These are phyloP conservation scores for Taphrina pruni DNA, from an alignment of 1,139 yeast genomes.

Conservation along the genomic window DNA sequence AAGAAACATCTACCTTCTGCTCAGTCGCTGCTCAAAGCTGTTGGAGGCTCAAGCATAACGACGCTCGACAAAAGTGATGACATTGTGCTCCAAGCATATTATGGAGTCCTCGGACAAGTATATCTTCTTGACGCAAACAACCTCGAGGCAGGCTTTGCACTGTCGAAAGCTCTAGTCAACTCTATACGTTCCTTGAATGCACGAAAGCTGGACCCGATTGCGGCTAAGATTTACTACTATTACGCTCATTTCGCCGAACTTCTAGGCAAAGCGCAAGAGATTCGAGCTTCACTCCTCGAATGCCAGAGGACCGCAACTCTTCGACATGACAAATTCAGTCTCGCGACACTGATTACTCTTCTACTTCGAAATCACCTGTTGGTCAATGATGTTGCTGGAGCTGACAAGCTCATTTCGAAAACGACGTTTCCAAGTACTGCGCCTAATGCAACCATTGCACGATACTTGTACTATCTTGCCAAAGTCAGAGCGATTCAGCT, in stretches of 20 bases:
- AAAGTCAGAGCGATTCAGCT: slow-evolving; percentile 89
- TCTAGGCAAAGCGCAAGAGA: slow-evolving; percentile 60
- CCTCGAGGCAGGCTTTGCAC: slow-evolving; percentile 50
- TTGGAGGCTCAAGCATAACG: slow-evolving; percentile 55
- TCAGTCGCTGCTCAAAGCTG: slow-evolving; percentile 50
- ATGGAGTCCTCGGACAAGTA: slow-evolving; percentile 57
- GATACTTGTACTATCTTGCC: slow-evolving; percentile 89
- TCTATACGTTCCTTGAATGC: slow-evolving; percentile 71
- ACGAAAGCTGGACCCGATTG: slow-evolving; percentile 82
- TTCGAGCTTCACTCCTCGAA: slow-evolving; percentile 70
- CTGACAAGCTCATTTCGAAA: slow-evolving; percentile 86
- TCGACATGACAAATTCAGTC: slow-evolving; percentile 90
- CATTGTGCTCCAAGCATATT: slow-evolving; percentile 6
- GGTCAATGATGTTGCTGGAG: slow-evolving; percentile 82
- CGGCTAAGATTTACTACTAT: slow-evolving; percentile 94
- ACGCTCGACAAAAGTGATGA: slow-evolving; percentile 9
- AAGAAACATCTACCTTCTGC: slow-evolving; percentile 12
- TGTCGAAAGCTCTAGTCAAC: slow-evolving; percentile 59
- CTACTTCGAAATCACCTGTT: slow-evolving; percentile 79
- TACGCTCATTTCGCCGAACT: slow-evolving; percentile 79
- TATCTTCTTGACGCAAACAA: slow-evolving; percentile 70
- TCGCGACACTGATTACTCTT: slow-evolving; percentile 82
- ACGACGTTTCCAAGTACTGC: slow-evolving; percentile 85
- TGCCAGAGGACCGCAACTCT: slow-evolving; percentile 87
- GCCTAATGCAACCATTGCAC: slow-evolving; percentile 85